Conservation (phyloP, 345 rosid genomes). For the Brassica cretica region DNA sequence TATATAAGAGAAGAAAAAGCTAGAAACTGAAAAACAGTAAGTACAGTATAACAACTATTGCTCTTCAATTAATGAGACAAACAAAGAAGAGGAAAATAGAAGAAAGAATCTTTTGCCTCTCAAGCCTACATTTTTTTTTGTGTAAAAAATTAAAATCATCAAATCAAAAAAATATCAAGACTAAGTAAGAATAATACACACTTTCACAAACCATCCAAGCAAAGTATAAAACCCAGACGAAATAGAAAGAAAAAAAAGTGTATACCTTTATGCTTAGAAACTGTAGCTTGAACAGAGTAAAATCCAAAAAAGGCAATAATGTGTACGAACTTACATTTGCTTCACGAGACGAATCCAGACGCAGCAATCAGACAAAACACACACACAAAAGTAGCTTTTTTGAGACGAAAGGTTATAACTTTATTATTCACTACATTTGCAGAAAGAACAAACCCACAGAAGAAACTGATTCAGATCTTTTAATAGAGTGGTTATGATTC, state of each 20-base stretch:
- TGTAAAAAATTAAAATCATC: background rate
- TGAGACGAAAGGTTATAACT: slow-evolving; percentile 9
- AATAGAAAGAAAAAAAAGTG: background rate
- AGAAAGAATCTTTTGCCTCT: slow-evolving; percentile 23
- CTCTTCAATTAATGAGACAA: slow-evolving; percentile 41
- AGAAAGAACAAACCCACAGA: background rate
- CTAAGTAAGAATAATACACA: slow-evolving; percentile 19
- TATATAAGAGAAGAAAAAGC: slow-evolving; percentile 21
- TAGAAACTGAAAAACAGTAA: slow-evolving; percentile 26
- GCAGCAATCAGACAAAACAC: slow-evolving; percentile 3
- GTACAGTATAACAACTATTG: slow-evolving; percentile 39
- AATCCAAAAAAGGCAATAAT: slow-evolving; percentile 33
- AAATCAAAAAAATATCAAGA: slow-evolving; percentile 18
- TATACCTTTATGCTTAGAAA: slow-evolving; percentile 12
- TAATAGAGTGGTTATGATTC: slow-evolving; percentile 7
- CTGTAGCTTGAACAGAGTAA: slow-evolving; percentile 33
- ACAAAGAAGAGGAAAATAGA: slow-evolving; percentile 27
- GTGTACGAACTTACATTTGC: slow-evolving; percentile 36
- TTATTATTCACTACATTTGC: slow-evolving; percentile 32
- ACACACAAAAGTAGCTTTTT: slow-evolving; percentile 21
- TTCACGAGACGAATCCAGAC: slow-evolving; percentile 38
- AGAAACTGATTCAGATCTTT: slow-evolving; percentile 30
- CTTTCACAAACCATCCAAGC: slow-evolving; percentile 44
- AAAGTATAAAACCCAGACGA: slow-evolving; percentile 43
- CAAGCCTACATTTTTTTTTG: slow-evolving; percentile 8